Base-by-base conservation (phyloP, 371 early-diverging fungal species). In the Apophysomyces ossiformis region DNA sequence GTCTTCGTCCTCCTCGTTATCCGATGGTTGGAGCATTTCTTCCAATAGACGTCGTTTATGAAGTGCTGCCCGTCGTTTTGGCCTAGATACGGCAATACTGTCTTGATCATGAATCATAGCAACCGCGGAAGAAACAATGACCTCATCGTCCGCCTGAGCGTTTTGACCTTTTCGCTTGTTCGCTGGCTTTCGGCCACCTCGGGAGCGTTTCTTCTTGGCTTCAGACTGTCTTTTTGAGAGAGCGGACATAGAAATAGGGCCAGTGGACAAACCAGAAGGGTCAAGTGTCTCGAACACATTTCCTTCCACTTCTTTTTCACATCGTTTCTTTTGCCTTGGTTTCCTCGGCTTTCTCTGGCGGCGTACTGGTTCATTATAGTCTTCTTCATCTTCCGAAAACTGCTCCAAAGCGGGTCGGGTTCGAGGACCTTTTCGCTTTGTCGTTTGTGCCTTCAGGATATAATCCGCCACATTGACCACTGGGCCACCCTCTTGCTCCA, bases 401-500 rank as follows among this genome's bases (percentile, higher is more conserved):
- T n/a, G 60, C 36, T 60, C 61, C 21, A 67, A 21, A 9, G 70
- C 58, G 7, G 69, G 68, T 36, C 65, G 66, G 13, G 65, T 68
- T 57, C 68, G 71, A 18, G 60, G 63, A 61, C 63, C 45, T 63
- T 69, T 46, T 63, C 69, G 15, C 12, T 58, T 41, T 15, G 60
- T 18, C 8, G 63, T 18, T 21, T 63, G 43, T 38, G 66, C 66
- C 39, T 68, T 60, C 58, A 64, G 46, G 39, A 83, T 76, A 59
- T 71, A 83, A 45, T 74, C 62, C 5, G 76, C 67, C 0, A 83
- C 63, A 56, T 75, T 66, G 2, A 83, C 83, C 54, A 68, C 62
- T 13, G 80, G 75, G n/a, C 83, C 83, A 35, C 83, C 83, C 6
- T 73, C 67, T 61, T 83, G 83, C 47, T 83, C 83, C 8, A 64